Percentiles rank a stretch among this genome's conserved stretches.
Conservation (phyloP, 352 stramenopile genomes). For the Pythium chondricola region DNA sequence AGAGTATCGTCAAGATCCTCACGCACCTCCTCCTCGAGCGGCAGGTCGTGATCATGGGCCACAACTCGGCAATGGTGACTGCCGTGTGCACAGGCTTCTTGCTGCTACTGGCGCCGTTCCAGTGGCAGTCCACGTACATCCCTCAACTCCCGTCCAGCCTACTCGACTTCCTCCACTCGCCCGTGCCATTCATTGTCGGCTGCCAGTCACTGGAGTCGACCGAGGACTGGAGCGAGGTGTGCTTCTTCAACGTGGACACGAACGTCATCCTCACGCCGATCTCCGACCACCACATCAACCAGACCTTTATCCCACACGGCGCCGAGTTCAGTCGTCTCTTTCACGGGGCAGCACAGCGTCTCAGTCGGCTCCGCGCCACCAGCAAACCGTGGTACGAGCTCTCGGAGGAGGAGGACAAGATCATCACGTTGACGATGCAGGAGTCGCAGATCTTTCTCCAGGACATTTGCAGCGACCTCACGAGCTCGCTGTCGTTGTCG, state of each 20-base stretch:
- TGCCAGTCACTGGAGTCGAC: slow-evolving; percentile 56
- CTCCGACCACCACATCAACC: slow-evolving; percentile 34
- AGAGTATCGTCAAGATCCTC: slow-evolving; percentile 66
- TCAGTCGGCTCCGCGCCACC: slow-evolving; percentile 30
- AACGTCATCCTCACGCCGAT: slow-evolving; percentile 42
- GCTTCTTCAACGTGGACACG: slow-evolving; percentile 76
- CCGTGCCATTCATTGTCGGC: slow-evolving; percentile 72
- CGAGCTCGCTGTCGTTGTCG: slow-evolving; percentile 42
- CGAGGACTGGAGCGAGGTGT: slow-evolving; percentile 76
- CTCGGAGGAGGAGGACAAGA: slow-evolving; percentile 69
- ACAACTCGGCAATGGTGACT: slow-evolving; percentile 55
- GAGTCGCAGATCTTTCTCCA: slow-evolving; percentile 66
- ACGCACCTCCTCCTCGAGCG: slow-evolving; percentile 71
- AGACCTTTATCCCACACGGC: slow-evolving; percentile 48
- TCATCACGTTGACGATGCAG: slow-evolving; percentile 66
- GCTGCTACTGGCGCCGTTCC: slow-evolving; percentile 68
- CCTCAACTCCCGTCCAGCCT: slow-evolving; percentile 60
- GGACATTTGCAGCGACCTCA: slow-evolving; percentile 65
- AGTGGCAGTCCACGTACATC: slow-evolving; percentile 89
- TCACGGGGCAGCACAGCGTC: slow-evolving; percentile 42
- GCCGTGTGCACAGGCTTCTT: slow-evolving; percentile 65
- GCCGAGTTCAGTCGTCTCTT: slow-evolving; percentile 56
- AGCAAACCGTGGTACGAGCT: slow-evolving; percentile 74
- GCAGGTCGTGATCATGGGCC: slow-evolving; percentile 74
- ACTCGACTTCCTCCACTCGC: slow-evolving; percentile 79